Conservation (phyloP, 2,329 filamentous ascomycete genomes). For the Colletotrichum noveboracense region DNA sequence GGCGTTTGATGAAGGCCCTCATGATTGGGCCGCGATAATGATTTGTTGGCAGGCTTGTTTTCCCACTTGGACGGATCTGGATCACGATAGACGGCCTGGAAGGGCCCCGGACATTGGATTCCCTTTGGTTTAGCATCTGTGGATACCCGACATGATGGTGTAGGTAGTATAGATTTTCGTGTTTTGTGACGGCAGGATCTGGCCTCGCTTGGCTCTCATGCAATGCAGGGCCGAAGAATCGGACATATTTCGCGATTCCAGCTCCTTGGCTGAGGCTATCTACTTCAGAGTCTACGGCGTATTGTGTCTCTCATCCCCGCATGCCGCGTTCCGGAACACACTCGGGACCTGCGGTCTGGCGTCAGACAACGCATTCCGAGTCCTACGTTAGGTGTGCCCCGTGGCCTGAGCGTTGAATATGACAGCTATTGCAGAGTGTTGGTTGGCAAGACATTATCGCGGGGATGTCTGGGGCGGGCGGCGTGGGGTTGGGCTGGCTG, state of each 20-base stretch:
- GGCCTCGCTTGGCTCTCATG: background rate
- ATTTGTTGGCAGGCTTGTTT: background rate
- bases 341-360: background rate
- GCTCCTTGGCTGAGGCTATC: background rate
- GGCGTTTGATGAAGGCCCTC: background rate
- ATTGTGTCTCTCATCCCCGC: background rate
- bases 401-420: background rate
- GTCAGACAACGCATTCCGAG: background rate
- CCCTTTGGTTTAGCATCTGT: slow-evolving; percentile 10
- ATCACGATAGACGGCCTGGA: slow-evolving; percentile 2
- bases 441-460: background rate
- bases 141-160: slow-evolving; percentile 11
- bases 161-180: background rate
- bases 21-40: background rate
- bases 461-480: background rate
- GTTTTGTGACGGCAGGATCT: background rate
- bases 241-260: slow-evolving; percentile 17
- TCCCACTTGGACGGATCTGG: background rate
- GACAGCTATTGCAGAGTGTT: background rate
- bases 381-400: background rate
- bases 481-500: background rate
- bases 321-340: background rate
- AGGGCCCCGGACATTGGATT: slow-evolving; percentile 5
- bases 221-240: background rate
- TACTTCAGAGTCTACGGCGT: background rate